Conservation (phyloP, 768 basidiomycete species). For the Solioccasus polychromus region DNA sequence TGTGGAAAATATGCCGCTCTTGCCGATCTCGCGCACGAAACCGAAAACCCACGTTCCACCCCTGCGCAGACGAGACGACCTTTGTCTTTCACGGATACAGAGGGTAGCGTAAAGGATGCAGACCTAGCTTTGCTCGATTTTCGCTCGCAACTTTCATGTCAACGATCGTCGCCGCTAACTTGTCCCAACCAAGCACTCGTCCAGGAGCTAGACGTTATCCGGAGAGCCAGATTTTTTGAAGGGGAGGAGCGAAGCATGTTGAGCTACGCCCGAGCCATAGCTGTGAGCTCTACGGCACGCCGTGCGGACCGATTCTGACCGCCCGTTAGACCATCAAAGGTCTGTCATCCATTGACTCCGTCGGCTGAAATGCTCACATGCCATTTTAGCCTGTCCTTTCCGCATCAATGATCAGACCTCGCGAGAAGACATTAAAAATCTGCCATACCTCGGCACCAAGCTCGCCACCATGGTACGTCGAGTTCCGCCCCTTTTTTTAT, state of each 20-base stretch:
- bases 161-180: constrained; percentile 60
- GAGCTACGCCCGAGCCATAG: constrained; percentile 69
- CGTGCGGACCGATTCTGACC: background rate
- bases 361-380: background rate
- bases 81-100: no score
- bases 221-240: constrained; percentile 58
- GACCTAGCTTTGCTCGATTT: constrained; percentile 24
- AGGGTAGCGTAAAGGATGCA: constrained; percentile 4
- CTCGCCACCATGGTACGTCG: constrained; percentile 45
- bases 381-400: constrained; percentile 45
- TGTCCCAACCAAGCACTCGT: constrained; percentile 68
- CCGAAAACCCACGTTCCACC: constrained; percentile 24
- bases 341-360: constrained; percentile 2
- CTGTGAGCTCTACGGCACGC: constrained; percentile 41
- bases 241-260: constrained; percentile 65
- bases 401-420: constrained; percentile 38
- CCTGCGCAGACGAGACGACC: no score
- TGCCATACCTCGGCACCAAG: constrained; percentile 53
- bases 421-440: constrained; percentile 36
- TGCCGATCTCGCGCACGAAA: constrained; percentile 46
- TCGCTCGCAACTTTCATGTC: constrained; percentile 51
- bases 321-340: constrained; percentile 46
- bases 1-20: constrained; percentile 59
- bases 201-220: constrained; percentile 56
- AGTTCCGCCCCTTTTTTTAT: background rate